Conservation (phyloP, 176 grass and related monocot genomes). For the Pontederia paniculata region DNA sequence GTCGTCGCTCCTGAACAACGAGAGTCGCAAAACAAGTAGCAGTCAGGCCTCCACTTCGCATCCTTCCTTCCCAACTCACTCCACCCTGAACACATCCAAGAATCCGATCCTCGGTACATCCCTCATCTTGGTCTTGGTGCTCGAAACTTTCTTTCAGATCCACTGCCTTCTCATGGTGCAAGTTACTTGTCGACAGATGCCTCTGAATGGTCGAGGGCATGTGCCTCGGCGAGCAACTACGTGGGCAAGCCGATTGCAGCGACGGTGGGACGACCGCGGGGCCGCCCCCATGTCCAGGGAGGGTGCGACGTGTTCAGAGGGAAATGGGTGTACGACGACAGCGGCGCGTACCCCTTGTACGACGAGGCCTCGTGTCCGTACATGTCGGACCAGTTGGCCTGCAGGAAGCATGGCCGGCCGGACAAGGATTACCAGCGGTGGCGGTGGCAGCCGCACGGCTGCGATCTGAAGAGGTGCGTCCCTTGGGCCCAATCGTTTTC, state of each 20-base stretch:
- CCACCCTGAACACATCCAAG: neutral
- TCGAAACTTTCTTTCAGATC: too few relatives aligned
- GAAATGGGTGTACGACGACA: constrained; percentile 13
- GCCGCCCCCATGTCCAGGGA: neutral
- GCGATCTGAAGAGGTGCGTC: constrained; percentile 8
- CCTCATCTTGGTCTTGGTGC: too few relatives aligned
- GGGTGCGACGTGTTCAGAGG: constrained; percentile 7
- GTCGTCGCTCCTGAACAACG: neutral
- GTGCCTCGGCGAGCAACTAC: neutral
- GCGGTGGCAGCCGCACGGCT: constrained; percentile 18
- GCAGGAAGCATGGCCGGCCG: constrained; percentile 11
- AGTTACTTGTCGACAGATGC: neutral
- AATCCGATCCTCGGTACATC: neutral
- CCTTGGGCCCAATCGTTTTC: neutral
- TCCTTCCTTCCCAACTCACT: constrained; percentile 2
- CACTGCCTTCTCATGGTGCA: neutral
- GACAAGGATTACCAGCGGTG: constrained; percentile 17
- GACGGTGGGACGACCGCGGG: neutral
- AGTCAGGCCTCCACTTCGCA: neutral
- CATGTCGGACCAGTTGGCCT: constrained; percentile 15
- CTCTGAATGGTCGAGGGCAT: constrained; percentile 13
- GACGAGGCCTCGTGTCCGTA: constrained; percentile 6
- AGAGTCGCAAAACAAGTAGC: neutral
- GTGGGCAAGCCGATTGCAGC: neutral
- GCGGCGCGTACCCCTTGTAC: constrained; percentile 1